Conservation (phyloP, 108 stramenopile species). For the Ochromonas danica region DNA sequence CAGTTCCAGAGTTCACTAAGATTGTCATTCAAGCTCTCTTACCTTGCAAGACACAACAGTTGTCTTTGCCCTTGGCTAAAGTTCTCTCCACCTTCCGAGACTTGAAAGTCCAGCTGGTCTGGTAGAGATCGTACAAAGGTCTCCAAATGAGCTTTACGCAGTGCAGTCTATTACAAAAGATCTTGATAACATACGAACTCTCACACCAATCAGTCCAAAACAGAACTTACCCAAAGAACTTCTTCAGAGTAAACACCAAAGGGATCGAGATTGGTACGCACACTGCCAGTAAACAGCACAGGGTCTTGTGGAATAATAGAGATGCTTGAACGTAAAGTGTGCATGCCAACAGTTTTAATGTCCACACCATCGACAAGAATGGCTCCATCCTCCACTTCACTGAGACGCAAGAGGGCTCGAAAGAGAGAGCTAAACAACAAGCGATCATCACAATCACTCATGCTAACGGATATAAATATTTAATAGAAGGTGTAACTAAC, state of each 20-base stretch:
- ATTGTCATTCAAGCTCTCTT: too few relatives aligned
- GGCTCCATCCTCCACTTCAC: conserved; percentile 50
- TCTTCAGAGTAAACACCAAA: too few relatives aligned
- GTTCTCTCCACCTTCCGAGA: conserved; percentile 24
- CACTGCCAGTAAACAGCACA: conserved; percentile 16
- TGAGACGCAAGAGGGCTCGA: conserved; percentile 68
- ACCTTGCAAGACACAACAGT: conserved; percentile 18
- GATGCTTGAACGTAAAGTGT: conserved; percentile 30
- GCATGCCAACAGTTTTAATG: conserved; percentile 41
- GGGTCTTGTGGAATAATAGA: conserved; percentile 51
- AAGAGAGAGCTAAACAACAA: conserved; percentile 49
- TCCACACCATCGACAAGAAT: conserved; percentile 76
- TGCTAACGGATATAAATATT: not conserved
- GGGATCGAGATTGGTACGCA: not conserved
- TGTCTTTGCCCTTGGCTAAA: conserved; percentile 2
- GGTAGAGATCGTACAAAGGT: not conserved
- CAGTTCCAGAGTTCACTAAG: too few relatives aligned
- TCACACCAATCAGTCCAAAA: not conserved
- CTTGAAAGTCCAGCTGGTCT: not conserved
- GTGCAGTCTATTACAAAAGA: not conserved
- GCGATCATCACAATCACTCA: not conserved
- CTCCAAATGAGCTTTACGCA: not conserved
- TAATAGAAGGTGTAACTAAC: conserved; percentile 37
- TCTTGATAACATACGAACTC: too few relatives aligned
- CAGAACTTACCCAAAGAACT: too few relatives aligned